These are phyloP conservation scores for Mycena venus DNA, from an alignment of 768 basidiomycete genomes.

Conservation along the genomic window DNA sequence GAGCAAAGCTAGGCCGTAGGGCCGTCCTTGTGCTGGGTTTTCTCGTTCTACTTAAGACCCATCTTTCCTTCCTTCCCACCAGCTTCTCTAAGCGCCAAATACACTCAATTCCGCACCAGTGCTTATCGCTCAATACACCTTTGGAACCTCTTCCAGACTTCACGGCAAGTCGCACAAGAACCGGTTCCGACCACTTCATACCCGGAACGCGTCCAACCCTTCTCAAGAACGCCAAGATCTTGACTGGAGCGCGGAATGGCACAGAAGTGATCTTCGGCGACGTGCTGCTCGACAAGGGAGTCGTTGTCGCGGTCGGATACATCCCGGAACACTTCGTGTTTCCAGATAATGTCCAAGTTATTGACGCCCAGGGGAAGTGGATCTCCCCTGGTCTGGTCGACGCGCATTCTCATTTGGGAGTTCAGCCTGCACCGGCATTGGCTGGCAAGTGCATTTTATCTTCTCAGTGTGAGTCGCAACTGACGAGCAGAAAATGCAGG, in stretches of 20 bases:
- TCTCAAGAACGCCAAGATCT: conserved; percentile 78
- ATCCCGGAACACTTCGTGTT: conserved; percentile 33
- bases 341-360: conserved; percentile 41
- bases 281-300: conserved; percentile 73
- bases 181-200: conserved; percentile 67
- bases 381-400: conserved; percentile 72
- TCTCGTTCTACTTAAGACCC: background rate
- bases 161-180: conserved; percentile 19
- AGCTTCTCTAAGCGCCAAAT: background rate
- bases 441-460: conserved; percentile 34
- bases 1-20: background rate
- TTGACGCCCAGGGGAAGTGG: conserved; percentile 78
- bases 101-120: background rate
- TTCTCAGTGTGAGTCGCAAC: background rate
- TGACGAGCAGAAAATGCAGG: conserved; percentile 43
- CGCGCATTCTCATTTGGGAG: conserved; percentile 70
- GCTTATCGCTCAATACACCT: background rate
- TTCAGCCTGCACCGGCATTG: conserved; percentile 52
- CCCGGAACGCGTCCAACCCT: conserved; percentile 65
- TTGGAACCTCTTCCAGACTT: conserved; percentile 6
- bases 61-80: background rate
- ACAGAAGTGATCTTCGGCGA: conserved; percentile 68
- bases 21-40: background rate
- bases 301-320: conserved; percentile 69
- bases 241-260: conserved; percentile 79